Evolutionary conservation across 163 green algal species (phyloP).

Genomic region (Smithsoniella earleae): DNA sequence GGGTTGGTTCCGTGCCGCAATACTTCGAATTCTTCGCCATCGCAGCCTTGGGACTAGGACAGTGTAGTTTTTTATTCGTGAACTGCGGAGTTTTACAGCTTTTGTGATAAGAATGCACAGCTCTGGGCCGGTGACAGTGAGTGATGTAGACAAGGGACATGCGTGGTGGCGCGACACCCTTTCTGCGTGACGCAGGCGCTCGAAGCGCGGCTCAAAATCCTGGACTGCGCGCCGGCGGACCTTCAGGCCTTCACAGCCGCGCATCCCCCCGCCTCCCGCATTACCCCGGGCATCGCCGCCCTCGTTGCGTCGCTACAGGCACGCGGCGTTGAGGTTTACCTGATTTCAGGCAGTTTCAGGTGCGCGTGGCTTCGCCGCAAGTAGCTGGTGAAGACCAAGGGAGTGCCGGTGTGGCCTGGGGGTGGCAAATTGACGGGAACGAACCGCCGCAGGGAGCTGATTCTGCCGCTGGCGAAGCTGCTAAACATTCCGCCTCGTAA

Average conservation of each 20-base stretch:
- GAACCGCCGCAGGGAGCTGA: conserved; percentile 53
- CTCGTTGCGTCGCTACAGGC: conserved; percentile 54
- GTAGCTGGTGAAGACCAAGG: too few relatives aligned
- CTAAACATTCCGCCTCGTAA: conserved; percentile 51
- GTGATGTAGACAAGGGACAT: too few relatives aligned
- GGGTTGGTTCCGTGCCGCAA: too few relatives aligned
- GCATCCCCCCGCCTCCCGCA: conserved; percentile 40
- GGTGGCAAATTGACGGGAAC: too few relatives aligned
- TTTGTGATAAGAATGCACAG: too few relatives aligned
- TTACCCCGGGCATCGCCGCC: conserved; percentile 44
- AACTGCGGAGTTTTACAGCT: too few relatives aligned
- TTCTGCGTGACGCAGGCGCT: conserved; percentile 37
- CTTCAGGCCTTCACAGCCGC: conserved; percentile 52
- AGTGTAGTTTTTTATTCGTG: too few relatives aligned
- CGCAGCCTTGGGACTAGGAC: too few relatives aligned
- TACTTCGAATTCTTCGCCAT: too few relatives aligned
- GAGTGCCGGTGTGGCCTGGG: too few relatives aligned
- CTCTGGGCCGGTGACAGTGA: too few relatives aligned
- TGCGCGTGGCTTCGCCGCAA: not conserved
- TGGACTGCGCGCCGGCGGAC: conserved; percentile 56
- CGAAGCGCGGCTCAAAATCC: conserved; percentile 50
- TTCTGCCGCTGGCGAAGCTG: conserved; percentile 47
- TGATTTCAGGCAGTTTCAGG: conserved; percentile 63
- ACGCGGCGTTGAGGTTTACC: conserved; percentile 57
- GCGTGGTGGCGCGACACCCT: too few relatives aligned